phyloP scores from a whole-genome alignment of 108 stramenopile genomes.

The Cyclotella kingstonii region DNA sequence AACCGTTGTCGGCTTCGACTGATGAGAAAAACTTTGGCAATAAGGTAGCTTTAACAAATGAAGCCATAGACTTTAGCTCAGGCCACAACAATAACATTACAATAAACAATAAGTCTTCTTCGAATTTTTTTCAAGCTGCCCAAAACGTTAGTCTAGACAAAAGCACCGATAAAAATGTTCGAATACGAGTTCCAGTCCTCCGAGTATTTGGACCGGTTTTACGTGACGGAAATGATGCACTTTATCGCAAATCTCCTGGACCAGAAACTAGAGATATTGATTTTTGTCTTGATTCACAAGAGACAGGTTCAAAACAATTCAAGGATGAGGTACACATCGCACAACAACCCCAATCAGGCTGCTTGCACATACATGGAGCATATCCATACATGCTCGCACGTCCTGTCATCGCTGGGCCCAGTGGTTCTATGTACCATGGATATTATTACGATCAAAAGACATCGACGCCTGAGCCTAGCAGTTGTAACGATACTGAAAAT shows the following conservation, averaged over 20 bases:
- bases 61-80: too few relatives aligned
- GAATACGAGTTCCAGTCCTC: slow-evolving; percentile 62
- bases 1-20: too few relatives aligned
- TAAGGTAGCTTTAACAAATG: too few relatives aligned
- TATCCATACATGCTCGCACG: slow-evolving; percentile 83
- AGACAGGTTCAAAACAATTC: too few relatives aligned
- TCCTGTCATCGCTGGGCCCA: slow-evolving; percentile 72
- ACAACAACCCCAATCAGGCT: slow-evolving; percentile 67
- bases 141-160: background rate
- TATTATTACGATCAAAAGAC: slow-evolving; percentile 5
- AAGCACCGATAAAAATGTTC: slow-evolving; percentile 1
- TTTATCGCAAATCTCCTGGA: slow-evolving; percentile 1
- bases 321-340: background rate
- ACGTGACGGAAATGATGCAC: slow-evolving; percentile 17
- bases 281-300: background rate
- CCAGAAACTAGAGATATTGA: background rate
- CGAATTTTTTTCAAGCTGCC: background rate
- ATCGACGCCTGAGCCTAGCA: background rate
- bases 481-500: too few relatives aligned
- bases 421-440: slow-evolving; percentile 57
- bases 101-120: too few relatives aligned
- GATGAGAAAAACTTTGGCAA: too few relatives aligned
- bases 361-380: slow-evolving; percentile 82
- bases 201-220: slow-evolving; percentile 80
- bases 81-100: too few relatives aligned